Conservation (phyloP, 129 eudicot species). For the Apium graveolens region DNA sequence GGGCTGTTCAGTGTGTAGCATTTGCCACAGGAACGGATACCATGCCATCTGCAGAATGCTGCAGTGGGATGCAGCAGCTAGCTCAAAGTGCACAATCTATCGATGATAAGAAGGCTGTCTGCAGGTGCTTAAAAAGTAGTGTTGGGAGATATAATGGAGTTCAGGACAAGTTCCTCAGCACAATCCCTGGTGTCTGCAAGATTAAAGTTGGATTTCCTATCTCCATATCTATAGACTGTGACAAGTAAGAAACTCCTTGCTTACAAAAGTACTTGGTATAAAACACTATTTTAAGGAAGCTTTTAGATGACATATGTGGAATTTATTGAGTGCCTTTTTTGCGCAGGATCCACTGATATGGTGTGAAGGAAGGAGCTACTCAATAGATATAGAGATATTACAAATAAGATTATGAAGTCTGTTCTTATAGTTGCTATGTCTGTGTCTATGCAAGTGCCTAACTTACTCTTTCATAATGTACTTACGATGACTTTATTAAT, state of each 20-base stretch:
- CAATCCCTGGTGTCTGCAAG: constrained; percentile 29
- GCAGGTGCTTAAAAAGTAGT: constrained; percentile 32
- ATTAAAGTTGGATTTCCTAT: constrained; percentile 36
- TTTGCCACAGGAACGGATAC: constrained; percentile 25
- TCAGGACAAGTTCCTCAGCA: constrained; percentile 27
- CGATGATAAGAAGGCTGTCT: constrained; percentile 33
- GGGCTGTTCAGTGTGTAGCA: constrained; percentile 21
- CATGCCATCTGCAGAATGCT: constrained; percentile 23
- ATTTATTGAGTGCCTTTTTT: not conserved
- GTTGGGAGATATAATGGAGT: constrained; percentile 25
- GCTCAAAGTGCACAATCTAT: constrained; percentile 20
- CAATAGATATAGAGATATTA: constrained; percentile 1
- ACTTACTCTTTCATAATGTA: constrained; percentile 1
- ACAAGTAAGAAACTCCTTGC: constrained; percentile 22
- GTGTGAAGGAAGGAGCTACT: not conserved
- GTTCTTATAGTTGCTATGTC: not conserved
- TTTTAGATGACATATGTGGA: not conserved
- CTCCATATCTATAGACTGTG: constrained; percentile 26
- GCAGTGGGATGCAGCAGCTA: constrained; percentile 27
- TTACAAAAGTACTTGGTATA: too few species aligned
- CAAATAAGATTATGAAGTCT: constrained; percentile 19
- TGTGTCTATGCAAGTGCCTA: not conserved
- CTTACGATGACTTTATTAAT: not conserved
- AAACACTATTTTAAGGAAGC: not conserved
- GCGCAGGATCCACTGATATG: constrained; percentile 35